Evolutionary conservation across 2,329 filamentous ascomycete species (phyloP).

Genomic region (Grosmannia clavigera): DNA sequence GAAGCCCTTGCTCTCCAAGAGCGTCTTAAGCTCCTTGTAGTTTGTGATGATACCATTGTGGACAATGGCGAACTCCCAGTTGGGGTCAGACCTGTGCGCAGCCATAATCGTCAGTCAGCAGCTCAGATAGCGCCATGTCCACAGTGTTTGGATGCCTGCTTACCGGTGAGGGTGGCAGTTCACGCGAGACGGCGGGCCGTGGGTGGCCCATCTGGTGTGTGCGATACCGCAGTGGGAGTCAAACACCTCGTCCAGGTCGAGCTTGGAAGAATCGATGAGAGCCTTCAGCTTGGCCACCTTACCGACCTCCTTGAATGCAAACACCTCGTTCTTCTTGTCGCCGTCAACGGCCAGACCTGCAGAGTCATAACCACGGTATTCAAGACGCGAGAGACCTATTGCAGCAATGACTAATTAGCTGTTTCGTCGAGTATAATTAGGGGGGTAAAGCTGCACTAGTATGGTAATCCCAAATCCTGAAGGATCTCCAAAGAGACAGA

Average conservation of each 20-base stretch:
- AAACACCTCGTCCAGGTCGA: slow-evolving; percentile 85
- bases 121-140: no score
- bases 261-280: slow-evolving; percentile 72
- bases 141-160: slow-evolving; percentile 16
- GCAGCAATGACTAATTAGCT: slow-evolving; percentile 11
- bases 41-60: slow-evolving; percentile 99
- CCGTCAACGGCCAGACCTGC: slow-evolving; percentile 92
- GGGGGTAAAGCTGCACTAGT: neutral
- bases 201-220: slow-evolving; percentile 98
- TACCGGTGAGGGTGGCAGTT: slow-evolving; percentile 99
- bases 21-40: slow-evolving; percentile 97
- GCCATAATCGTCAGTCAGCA: neutral
- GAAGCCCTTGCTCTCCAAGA: slow-evolving; percentile 90
- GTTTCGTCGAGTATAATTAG: slow-evolving; percentile 6
- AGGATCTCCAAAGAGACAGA: neutral
- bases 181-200: slow-evolving; percentile 80
- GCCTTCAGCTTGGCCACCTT: slow-evolving; percentile 95
- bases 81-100: slow-evolving; percentile 67
- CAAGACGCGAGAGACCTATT: slow-evolving; percentile 79
- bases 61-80: slow-evolving; percentile 92
- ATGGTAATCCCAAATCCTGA: neutral
- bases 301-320: slow-evolving; percentile 97
- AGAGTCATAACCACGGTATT: slow-evolving; percentile 98
- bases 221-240: slow-evolving; percentile 98
- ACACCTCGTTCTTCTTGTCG: slow-evolving; percentile 96